Evolutionary conservation across 2,329 filamentous ascomycete species (phyloP), one percentile per base, ranked within the genome.

Genomic region (Emergomyces orientalis): DNA sequence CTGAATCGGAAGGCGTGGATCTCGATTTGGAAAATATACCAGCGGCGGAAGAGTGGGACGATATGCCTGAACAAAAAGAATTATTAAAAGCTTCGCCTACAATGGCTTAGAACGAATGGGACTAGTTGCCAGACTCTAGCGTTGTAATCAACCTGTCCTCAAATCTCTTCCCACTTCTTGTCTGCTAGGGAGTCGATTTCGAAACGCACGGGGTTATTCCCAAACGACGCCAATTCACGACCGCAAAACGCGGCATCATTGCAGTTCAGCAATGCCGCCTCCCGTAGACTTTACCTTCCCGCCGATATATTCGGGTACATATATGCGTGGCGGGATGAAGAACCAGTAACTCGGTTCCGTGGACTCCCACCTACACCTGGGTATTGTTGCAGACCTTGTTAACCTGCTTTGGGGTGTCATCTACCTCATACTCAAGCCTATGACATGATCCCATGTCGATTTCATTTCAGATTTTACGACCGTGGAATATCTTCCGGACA

Each of bases 1-100:
- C 37, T 32, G 60, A 65, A 27, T 59, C 62, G 11, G 61, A 51
- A 39, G 57, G 34, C 43, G 25, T 59, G 4, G 41, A 59, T 34
- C 34, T 59, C 57, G 25, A 59, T n/a, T 22, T 57, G 14, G 54
- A 41, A 17, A 27, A 57, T 41, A 57, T 57, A 27, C 54, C 54
- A 11, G 34, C 19, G 22, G 32, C 54, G 14, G 54, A 57, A 22
- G 54, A 27, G 22, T 57, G 54, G 54, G 54, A 57, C 13, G 54
- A 57, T 41, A 39, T 41, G 32, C 54, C 54, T 2, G 34, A 57
- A 27, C 32, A 57, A n/a, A 57, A 41, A 17, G 34, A 19, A 25
- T 19, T 1, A 5, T 41, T 57, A n/a, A 27, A 25, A 27, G n/a
- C n/a, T 41, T 57, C 54, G 3, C 13, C 34, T 41, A 8, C n/a